Conservation (phyloP, 495 filamentous ascomycete genomes). For the Cenococcum geophilum region DNA sequence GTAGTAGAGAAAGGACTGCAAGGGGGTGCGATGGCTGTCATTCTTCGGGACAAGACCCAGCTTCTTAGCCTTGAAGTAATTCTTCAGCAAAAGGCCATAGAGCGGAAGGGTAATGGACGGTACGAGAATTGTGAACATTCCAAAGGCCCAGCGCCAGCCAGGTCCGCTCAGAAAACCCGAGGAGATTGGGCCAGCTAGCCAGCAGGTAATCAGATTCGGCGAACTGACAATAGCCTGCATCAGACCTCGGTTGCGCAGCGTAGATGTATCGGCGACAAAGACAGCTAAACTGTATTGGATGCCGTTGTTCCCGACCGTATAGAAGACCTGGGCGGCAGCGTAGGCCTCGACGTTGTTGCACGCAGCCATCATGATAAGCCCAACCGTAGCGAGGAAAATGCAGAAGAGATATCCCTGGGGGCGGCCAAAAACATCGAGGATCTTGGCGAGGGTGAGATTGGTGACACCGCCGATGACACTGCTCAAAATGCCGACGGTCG, state of each 20-base stretch:
- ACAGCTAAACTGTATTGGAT: conserved; percentile 20
- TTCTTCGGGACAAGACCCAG: conserved; percentile 43
- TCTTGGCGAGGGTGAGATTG: conserved; percentile 57
- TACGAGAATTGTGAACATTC: conserved; percentile 31
- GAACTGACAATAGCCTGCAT: conserved; percentile 26
- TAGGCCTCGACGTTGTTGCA: conserved; percentile 45
- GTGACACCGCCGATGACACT: conserved; percentile 56
- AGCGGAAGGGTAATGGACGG: conserved; percentile 27
- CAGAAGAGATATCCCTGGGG: conserved; percentile 47
- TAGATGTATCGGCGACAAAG: conserved; percentile 32
- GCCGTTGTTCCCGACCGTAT: conserved; percentile 45
- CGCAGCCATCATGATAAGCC: conserved; percentile 46
- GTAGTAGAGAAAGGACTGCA: conserved; percentile 49
- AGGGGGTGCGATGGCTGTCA: conserved; percentile 44
- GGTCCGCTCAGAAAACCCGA: conserved; percentile 19
- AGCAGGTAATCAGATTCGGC: conserved; percentile 30
- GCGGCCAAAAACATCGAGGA: conserved; percentile 60
- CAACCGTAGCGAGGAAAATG: conserved; percentile 38
- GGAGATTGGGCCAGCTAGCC: conserved; percentile 22
- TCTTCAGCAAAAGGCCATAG: conserved; percentile 18
- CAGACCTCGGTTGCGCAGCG: conserved; percentile 27
- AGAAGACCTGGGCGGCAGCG: conserved; percentile 48
- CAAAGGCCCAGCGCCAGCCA: conserved; percentile 34
- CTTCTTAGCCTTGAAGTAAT: conserved; percentile 33
- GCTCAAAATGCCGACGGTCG: conserved; percentile 40